Conservation (phyloP, 1,139 yeast species). For the Debaryomycetaceae sp. region DNA sequence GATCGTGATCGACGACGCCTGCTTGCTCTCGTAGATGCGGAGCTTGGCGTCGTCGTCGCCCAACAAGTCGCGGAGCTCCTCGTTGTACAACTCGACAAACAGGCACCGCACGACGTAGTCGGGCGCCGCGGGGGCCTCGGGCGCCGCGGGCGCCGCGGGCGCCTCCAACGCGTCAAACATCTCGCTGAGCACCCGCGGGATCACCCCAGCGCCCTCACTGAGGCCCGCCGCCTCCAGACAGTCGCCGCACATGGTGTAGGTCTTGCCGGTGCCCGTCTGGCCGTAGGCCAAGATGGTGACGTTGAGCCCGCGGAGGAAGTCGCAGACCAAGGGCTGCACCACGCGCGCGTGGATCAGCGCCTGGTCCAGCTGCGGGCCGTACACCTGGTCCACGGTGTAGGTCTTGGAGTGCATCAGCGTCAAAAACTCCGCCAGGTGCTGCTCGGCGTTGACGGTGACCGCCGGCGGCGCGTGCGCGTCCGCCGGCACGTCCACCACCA, state of each 20-base stretch:
- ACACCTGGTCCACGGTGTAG: slow-evolving; percentile 68
- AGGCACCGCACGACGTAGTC: slow-evolving; percentile 68
- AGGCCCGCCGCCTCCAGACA: too few species aligned
- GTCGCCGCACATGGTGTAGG: slow-evolving; percentile 85
- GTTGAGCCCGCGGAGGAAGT: slow-evolving; percentile 65
- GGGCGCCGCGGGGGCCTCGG: slow-evolving; percentile 10
- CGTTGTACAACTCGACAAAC: slow-evolving; percentile 70
- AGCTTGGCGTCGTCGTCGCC: slow-evolving; percentile 38
- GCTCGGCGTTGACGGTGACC: slow-evolving; percentile 37
- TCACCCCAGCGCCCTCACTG: slow-evolving; percentile 55
- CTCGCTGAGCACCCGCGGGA: slow-evolving; percentile 59
- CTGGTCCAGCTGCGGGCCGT: slow-evolving; percentile 71
- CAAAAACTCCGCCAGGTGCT: slow-evolving; percentile 22
- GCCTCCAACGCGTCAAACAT: slow-evolving; percentile 46
- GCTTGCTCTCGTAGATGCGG: slow-evolving; percentile 47
- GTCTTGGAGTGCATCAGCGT: slow-evolving; percentile 33
- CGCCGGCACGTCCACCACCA: slow-evolving; percentile 61
- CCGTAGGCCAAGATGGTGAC: slow-evolving; percentile 86
- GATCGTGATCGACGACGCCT: slow-evolving; percentile 29
- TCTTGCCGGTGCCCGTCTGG: slow-evolving; percentile 87
- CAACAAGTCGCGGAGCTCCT: slow-evolving; percentile 61
- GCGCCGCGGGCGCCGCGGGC: slow-evolving; percentile 18
- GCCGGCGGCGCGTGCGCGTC: slow-evolving; percentile 34
- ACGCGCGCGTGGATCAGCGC: slow-evolving; percentile 51
- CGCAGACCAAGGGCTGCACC: slow-evolving; percentile 61